Base-by-base conservation (phyloP, 2,329 filamentous ascomycete species). In the Niveomyces coronatus region DNA sequence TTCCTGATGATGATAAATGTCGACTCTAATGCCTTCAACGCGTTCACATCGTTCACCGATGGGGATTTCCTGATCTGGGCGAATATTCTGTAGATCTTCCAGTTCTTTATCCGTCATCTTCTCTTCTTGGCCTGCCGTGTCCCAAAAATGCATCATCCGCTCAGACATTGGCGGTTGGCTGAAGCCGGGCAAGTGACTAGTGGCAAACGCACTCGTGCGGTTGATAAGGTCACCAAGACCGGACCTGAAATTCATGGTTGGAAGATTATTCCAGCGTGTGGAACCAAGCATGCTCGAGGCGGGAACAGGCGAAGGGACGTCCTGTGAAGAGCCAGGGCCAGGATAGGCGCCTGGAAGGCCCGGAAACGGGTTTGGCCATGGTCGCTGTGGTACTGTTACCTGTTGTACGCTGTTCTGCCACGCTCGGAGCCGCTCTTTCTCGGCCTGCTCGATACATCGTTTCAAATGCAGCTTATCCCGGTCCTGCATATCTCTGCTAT, bases 1-100 rank as follows among this genome's bases (percentile, higher is more conserved):
- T 49, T 84, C 79, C 53, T 95, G 88, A 50, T 94, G 87, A 31
- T 81, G 76, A 62, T 91, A 86, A 8, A 95, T 65, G 0, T 70
- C 64, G 41, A 75, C 77, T 42, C 67, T 75, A 51, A 94, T 71
- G 1, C 70, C 79, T 29, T 71, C 68, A 0, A 85, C 85, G 0
- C 82, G 86, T 17, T 74, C 73, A 41, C 82, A 76, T 13, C 80
- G 71, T 36, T 78, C 68, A 39, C 79, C 69, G 19, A 68, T 64
- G 0, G 71, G 65, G 10, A 80, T 67, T 6, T 82, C 76, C 50
- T 76, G 70, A 49, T 88, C 84, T 0, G 82, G 79, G 16, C 77
- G 70, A 45, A 88, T 87, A 44, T 85, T 85, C 31, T 77, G 61
- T 4, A 89, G 60, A 18, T 77, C 68, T 45, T 82, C 73, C 40